A percentile compares a stretch with the other conserved stretches of the same genome.
Conservation (phyloP, 495 filamentous ascomycete species). For the Trichoderma gamsii region DNA sequence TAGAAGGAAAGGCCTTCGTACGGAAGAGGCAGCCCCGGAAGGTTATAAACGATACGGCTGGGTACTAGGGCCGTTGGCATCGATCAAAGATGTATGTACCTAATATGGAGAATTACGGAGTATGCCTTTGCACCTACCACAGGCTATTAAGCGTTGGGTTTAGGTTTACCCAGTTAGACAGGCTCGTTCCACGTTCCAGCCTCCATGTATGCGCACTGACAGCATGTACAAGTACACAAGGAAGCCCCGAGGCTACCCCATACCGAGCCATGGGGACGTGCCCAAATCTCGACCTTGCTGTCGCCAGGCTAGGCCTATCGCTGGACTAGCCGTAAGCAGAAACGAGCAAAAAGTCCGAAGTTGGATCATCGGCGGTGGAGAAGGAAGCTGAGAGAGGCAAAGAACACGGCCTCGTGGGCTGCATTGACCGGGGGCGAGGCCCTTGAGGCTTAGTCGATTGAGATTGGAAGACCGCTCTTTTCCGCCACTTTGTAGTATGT, state of each 20-base stretch:
- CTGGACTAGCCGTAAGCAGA: background rate
- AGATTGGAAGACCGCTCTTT: background rate
- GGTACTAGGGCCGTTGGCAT: background rate
- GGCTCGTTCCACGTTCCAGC: background rate
- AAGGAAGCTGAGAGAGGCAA: conserved; percentile 6
- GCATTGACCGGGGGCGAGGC: background rate
- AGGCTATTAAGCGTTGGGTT: background rate
- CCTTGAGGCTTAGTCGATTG: background rate
- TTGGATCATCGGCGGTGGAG: background rate
- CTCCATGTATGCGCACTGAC: background rate
- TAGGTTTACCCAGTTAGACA: background rate
- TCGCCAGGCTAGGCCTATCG: background rate
- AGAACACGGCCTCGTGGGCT: background rate
- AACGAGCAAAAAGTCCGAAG: conserved; percentile 1
- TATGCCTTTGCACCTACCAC: background rate
- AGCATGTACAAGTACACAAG: background rate
- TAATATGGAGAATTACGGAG: background rate
- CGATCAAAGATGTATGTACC: background rate
- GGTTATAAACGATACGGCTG: background rate
- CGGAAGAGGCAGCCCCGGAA: background rate
- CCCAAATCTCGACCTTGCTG: background rate
- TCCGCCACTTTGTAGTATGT: background rate
- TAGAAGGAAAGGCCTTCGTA: background rate
- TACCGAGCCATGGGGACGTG: background rate
- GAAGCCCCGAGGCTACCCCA: background rate